Evolutionary conservation across 345 rosid species (phyloP).

Genomic region (Heritiera fomes): DNA sequence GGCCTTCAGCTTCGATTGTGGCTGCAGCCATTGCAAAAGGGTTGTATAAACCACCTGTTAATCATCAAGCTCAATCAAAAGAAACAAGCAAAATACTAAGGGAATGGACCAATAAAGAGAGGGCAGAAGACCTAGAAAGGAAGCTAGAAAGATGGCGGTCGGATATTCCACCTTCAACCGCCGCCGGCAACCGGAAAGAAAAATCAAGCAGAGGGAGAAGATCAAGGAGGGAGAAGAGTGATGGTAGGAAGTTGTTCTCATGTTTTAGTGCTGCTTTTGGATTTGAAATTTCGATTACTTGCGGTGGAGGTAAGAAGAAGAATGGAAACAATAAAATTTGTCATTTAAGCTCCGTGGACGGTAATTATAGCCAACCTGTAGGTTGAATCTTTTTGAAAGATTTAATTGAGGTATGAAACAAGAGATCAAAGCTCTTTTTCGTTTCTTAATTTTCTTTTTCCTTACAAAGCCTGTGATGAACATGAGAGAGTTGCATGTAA

Average conservation of each 20-base stretch:
- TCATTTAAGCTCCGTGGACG: slow-evolving; percentile 52
- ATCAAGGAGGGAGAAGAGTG: slow-evolving; percentile 29
- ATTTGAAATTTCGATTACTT: slow-evolving; percentile 78
- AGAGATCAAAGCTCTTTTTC: neutral
- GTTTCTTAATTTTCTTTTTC: neutral
- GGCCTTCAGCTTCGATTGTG: slow-evolving; percentile 92
- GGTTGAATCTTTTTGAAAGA: slow-evolving; percentile 13
- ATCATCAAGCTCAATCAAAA: slow-evolving; percentile 11
- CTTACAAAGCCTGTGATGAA: neutral
- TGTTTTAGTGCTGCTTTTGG: slow-evolving; percentile 84
- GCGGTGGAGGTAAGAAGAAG: slow-evolving; percentile 56
- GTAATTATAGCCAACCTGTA: slow-evolving; percentile 27
- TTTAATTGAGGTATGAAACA: neutral
- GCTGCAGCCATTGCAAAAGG: slow-evolving; percentile 92
- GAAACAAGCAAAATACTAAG: slow-evolving; percentile 37
- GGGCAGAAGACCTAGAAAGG: slow-evolving; percentile 46
- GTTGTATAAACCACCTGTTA: slow-evolving; percentile 44
- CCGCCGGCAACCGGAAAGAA: slow-evolving; percentile 21
- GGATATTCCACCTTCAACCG: slow-evolving; percentile 44
- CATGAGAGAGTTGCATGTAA: neutral
- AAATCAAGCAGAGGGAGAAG: slow-evolving; percentile 23
- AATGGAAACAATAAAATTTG: slow-evolving; percentile 37
- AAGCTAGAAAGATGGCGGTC: slow-evolving; percentile 77
- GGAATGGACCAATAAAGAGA: slow-evolving; percentile 50
- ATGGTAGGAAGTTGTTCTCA: slow-evolving; percentile 54